Evolutionary conservation across 306 rosid genomes (phyloP), one percentile per base, ranked within the genome.

Genomic region (Cicer yamashitae): DNA sequence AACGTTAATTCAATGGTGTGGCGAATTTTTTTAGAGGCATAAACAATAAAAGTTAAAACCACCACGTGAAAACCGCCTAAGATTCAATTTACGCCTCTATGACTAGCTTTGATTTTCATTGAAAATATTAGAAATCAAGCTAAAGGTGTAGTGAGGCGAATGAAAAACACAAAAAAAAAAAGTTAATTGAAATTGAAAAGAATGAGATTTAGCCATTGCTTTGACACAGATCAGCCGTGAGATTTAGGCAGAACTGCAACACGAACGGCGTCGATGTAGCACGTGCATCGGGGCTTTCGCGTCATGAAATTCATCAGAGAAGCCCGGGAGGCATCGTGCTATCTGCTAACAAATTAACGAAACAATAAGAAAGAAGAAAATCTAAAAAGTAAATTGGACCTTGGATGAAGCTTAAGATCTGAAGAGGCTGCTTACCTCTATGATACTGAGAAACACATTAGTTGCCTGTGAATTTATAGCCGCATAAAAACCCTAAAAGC

Each of bases 101-200:
- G 94, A 90, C 89, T 84, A 89, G 88, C 94, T 79, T 77, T 57
- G 78, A 39, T 50, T 83, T 81, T 48, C 89, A 83, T 38, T 6
- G 12, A 4, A 17, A 7, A 6, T 18, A 17, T 38, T 22, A 3
- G 60, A 91, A 91, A 89, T 73, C 87, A 90, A 84, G 97, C 89
- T 89, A 86, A 92, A 86, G 96, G 93, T 88, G 93, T 89, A 89
- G 89, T 81, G 93, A 92, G 96, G 97, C 97, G 43, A 59, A 81
- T 54, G 40, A 10, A 1, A 25, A 30, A 30, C 34, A 30, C 43
- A 67, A 2, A 5, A 0, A 20, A 60, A 18, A 60, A 34, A n/a
- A 4, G 0, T 1, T 7, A 12, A 6, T 6, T 1, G 1, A 50
- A 11, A 30, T 6, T 43, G 70, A 43, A 8, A 13, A 50, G 14